Evolutionary conservation across 805 yeast species (phyloP), one percentile per base, ranked within the genome.

Genomic region (Schwanniomyces vanrijiae): DNA sequence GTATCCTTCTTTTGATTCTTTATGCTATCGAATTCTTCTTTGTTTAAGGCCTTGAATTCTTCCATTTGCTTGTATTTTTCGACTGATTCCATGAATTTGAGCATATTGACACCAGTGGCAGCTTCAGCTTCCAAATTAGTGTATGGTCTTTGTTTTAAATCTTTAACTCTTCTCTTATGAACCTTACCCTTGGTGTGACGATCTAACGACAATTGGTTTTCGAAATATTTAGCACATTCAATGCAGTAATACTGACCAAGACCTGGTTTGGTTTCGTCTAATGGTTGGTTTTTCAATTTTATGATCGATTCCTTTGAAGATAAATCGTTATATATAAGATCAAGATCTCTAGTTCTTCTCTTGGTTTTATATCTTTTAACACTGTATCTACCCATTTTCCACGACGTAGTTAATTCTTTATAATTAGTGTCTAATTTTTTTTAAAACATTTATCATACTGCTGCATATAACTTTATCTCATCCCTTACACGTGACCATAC

Each of bases 221-320:
- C 97, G 60, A 83, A 90, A 67, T 94, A 90, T 63, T 86, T 88
- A 42, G 96, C 95, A 75, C 99, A 94, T 53, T 90, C 96, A 45
- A 94, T 77, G 68, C 98, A 94, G 66, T 89, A 94, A 67, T 81
- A 86, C 68, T 94, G 98, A 13, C 97, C 99, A 54, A 94, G 71
- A 1, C 99, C 99, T 0, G 97, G 91, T 61, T 86, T 85, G 38
- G 83, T 81, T 69, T 92, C 98, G 66, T 92, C 97, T 47, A 88
- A 66, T 4, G 89, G 87, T 67, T 92, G 98, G 62, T 87, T 84
- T 62, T 88, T 79, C 47, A 90, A 74, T 37, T 76, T 71, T 46
- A 76, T 66, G 46, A 90, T 84, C n/a, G 84, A 70, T 33, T 83
- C 86, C 34, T 78, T 75, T 3, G 82, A 67, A 2, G 85, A 71